Evolutionary conservation across 768 basidiomycete genomes (phyloP).

Genomic region (Phlegmacium glaucopus): DNA sequence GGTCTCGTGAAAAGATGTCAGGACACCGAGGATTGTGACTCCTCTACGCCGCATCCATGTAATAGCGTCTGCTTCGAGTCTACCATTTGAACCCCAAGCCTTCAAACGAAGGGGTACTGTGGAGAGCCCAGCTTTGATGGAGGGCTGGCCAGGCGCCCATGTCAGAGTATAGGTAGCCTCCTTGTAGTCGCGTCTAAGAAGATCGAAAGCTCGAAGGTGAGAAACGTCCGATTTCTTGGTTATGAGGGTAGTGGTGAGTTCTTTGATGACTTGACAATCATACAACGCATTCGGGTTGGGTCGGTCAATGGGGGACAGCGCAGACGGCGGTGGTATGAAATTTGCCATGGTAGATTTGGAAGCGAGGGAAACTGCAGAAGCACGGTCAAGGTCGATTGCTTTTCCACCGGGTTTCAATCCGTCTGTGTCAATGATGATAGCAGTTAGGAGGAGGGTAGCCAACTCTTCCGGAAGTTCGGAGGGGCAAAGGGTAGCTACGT

Average conservation of each 20-base stretch:
- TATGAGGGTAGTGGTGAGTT: constrained; percentile 45
- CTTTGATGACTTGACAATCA: constrained; percentile 40
- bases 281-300: constrained; percentile 28
- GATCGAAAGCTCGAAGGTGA: constrained; percentile 65
- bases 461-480: constrained; percentile 53
- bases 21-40: constrained; percentile 70
- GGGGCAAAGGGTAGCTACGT: constrained; percentile 33
- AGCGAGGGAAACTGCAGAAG: constrained; percentile 62
- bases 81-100: constrained; percentile 46
- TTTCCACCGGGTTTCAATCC: constrained; percentile 80
- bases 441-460: constrained; percentile 74
- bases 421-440: constrained; percentile 84
- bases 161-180: constrained; percentile 61
- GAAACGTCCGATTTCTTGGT: constrained; percentile 66
- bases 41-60: constrained; percentile 66
- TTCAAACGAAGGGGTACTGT: constrained; percentile 75
- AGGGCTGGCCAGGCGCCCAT: constrained; percentile 30
- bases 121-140: constrained; percentile 70
- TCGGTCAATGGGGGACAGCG: constrained; percentile 30
- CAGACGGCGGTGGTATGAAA: constrained; percentile 62
- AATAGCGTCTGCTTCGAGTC: constrained; percentile 34
- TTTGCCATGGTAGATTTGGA: constrained; percentile 51
- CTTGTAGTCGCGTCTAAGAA: constrained; percentile 95
- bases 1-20: constrained; percentile 64
- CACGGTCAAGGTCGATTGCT: constrained; percentile 59